A percentile compares a stretch with the other conserved stretches of the same genome.
phyloP scores from a whole-genome alignment of 352 stramenopile species.

The Pythium scleroteichum region DNA sequence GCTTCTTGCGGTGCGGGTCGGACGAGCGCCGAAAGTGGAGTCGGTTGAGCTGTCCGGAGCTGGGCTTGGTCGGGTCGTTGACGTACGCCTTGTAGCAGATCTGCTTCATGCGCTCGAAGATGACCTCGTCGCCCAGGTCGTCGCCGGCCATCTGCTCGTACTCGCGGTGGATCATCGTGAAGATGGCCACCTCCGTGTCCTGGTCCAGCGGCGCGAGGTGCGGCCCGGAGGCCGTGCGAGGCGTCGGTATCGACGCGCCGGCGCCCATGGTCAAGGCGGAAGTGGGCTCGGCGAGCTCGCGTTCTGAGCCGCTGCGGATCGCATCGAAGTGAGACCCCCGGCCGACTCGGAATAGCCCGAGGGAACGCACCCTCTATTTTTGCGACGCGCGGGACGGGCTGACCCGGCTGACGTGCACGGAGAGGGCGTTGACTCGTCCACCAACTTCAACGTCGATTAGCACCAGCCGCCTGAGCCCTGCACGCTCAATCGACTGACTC shows the following conservation, averaged over 20 bases:
- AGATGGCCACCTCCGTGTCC: conserved; percentile 45
- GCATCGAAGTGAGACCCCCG: neutral
- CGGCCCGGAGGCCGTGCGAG: conserved; percentile 20
- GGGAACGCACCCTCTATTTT: no score
- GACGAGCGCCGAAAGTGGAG: conserved; percentile 52
- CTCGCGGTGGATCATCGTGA: conserved; percentile 56
- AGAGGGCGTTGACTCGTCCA: no score
- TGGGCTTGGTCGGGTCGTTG: conserved; percentile 35
- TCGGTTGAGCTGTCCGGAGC: conserved; percentile 27
- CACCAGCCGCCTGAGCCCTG: neutral
- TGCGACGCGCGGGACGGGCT: no score
- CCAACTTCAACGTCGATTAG: no score
- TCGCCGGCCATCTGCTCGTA: conserved; percentile 65
- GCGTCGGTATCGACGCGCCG: conserved; percentile 19
- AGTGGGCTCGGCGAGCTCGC: neutral
- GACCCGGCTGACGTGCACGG: no score
- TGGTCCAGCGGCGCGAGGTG: conserved; percentile 24
- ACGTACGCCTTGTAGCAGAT: conserved; percentile 52
- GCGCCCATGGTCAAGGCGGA: conserved; percentile 15
- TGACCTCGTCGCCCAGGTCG: conserved; percentile 57
- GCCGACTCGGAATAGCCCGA: neutral
- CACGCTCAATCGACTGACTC: no score
- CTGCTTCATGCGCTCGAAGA: conserved; percentile 82
- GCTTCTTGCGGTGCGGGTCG: conserved; percentile 65
- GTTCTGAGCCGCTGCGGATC: neutral